phyloP scores from a whole-genome alignment of 306 rosid species.

The Lotus japonicus region DNA sequence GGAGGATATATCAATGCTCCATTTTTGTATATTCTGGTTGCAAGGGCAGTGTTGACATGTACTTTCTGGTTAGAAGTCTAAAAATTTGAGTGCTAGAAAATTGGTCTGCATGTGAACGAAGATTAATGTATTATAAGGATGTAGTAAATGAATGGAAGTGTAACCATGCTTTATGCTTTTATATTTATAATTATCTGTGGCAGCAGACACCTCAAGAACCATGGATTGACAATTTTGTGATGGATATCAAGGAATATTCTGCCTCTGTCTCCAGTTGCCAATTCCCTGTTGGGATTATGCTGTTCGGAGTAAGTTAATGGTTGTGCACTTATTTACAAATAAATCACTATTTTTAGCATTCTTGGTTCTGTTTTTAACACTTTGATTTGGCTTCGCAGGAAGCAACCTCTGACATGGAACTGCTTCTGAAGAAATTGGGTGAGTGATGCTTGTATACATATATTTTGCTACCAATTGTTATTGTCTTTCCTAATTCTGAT shows the following conservation, averaged over 20 bases:
- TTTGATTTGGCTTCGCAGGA: constrained; percentile 15
- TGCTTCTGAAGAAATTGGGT: constrained; percentile 41
- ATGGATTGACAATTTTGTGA: constrained; percentile 24
- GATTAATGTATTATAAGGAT: background rate
- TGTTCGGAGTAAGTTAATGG: constrained; percentile 40
- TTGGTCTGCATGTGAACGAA: background rate
- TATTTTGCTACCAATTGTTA: background rate
- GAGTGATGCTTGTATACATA: constrained; percentile 13
- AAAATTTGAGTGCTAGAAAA: background rate
- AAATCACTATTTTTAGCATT: background rate
- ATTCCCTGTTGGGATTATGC: constrained; percentile 33
- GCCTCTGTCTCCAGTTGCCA: constrained; percentile 27
- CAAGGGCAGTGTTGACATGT: background rate
- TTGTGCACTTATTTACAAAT: background rate
- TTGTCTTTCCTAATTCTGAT: background rate
- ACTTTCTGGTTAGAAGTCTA: background rate
- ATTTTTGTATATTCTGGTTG: background rate
- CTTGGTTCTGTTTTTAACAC: constrained; percentile 6
- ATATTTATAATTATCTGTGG: background rate
- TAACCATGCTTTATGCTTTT: background rate
- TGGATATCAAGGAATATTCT: constrained; percentile 36
- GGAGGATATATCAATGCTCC: no score
- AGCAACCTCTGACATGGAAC: constrained; percentile 31
- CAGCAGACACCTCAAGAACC: constrained; percentile 24
- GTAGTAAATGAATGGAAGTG: background rate